Percentiles rank a stretch among this genome's conserved stretches.
phyloP scores from a whole-genome alignment of 306 rosid species.

The Trifolium subterraneum region DNA sequence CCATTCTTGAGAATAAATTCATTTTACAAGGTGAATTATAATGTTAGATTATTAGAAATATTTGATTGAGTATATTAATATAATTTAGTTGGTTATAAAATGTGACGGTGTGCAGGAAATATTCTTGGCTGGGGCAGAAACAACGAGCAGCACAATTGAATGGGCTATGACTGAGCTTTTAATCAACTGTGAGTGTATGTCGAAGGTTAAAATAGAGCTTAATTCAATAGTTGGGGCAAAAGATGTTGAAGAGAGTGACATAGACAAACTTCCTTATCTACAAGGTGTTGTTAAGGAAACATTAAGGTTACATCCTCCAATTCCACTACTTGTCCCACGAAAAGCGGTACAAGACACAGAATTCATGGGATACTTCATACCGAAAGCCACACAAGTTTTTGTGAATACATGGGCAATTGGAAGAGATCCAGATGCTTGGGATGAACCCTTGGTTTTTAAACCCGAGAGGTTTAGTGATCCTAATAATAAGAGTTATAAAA shows the following conservation, averaged over 20 bases:
- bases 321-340: conserved; percentile 64
- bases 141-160: conserved; percentile 58
- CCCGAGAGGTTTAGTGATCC: conserved; percentile 57
- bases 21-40: too few species aligned
- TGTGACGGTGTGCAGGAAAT: conserved; percentile 49
- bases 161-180: conserved; percentile 66
- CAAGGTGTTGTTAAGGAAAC: conserved; percentile 57
- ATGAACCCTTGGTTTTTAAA: conserved; percentile 44
- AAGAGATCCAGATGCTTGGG: conserved; percentile 64
- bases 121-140: conserved; percentile 66
- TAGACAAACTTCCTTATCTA: conserved; percentile 54
- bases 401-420: conserved; percentile 72
- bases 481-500: neutral
- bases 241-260: conserved; percentile 60
- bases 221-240: conserved; percentile 35
- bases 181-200: conserved; percentile 32
- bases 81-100: neutral
- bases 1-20: too few species aligned
- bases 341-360: conserved; percentile 45
- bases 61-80: too few species aligned
- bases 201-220: conserved; percentile 55
- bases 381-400: conserved; percentile 60
- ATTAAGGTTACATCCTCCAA: conserved; percentile 59
- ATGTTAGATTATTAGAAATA: too few species aligned
- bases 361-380: conserved; percentile 54